A percentile compares a stretch with the other conserved stretches of the same genome.
Conservation (phyloP, 305 asterid species). For the Solanum hybrid region DNA sequence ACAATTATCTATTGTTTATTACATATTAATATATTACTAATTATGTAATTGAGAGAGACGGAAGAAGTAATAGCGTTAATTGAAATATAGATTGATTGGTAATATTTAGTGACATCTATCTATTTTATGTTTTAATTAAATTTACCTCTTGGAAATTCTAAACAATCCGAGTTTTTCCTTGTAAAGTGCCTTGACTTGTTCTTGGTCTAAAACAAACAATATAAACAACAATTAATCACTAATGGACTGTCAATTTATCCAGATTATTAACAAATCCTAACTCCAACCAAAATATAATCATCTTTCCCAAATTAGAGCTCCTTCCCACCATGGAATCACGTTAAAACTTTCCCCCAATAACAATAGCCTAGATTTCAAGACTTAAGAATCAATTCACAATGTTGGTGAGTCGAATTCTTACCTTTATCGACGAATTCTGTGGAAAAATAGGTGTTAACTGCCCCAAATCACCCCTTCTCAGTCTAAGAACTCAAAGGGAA, state of each 20-base stretch:
- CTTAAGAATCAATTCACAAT: neutral
- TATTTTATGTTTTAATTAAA: neutral
- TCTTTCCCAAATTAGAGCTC: neutral
- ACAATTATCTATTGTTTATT: no score
- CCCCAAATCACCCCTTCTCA: neutral
- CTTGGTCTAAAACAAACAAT: neutral
- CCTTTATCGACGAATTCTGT: neutral
- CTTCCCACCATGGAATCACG: neutral
- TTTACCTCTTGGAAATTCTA: neutral
- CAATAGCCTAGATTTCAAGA: neutral
- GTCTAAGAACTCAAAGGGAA: neutral
- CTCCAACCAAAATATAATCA: neutral
- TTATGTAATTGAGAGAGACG: no score
- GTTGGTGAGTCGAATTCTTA: neutral
- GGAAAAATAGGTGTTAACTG: no score
- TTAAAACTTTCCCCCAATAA: neutral
- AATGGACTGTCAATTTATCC: neutral
- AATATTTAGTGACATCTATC: neutral
- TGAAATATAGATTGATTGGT: no score
- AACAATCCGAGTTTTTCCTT: neutral
- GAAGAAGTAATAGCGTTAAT: no score
- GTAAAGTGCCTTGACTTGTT: neutral
- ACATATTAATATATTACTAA: no score
- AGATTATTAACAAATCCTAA: no score
- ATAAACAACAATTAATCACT: neutral